phyloP scores from a whole-genome alignment of 2,329 filamentous ascomycete genomes.

The Colletotrichum sp. region DNA sequence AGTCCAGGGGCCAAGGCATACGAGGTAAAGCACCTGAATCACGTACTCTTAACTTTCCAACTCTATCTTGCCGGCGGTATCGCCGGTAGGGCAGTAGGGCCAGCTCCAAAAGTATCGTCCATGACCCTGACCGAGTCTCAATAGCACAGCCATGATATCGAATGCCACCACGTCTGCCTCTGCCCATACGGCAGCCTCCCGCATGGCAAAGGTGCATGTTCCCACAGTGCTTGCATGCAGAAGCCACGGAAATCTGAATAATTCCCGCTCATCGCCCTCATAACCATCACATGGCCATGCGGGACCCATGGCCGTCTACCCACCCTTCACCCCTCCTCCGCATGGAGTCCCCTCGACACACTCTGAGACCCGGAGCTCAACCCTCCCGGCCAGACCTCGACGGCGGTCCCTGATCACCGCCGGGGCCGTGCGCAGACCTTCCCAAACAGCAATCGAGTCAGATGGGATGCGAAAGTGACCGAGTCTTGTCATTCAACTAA shows the following conservation, averaged over 20 bases:
- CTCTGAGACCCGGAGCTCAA: conserved; percentile 20
- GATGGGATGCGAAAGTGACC: not conserved
- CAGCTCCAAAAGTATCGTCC: not conserved
- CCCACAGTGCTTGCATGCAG: not conserved
- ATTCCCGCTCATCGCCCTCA: not conserved
- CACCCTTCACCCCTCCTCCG: not conserved
- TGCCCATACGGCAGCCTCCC: not conserved
- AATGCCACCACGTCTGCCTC: not conserved
- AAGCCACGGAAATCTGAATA: not conserved
- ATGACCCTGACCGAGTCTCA: not conserved
- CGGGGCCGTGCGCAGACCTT: conserved; percentile 1
- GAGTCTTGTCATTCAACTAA: not conserved
- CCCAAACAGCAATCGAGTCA: conserved; percentile 16
- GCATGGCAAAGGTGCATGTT: not conserved
- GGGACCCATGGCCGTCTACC: not conserved
- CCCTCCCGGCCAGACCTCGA: not conserved
- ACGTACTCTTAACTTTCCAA: not conserved
- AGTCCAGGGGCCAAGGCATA: not conserved
- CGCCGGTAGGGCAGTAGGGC: not conserved
- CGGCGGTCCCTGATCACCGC: conserved; percentile 1
- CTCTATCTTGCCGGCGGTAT: not conserved
- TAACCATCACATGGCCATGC: not conserved
- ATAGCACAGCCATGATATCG: not conserved
- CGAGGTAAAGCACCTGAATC: not conserved
- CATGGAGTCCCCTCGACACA: not conserved